Evolutionary conservation across 2,329 filamentous ascomycete species (phyloP), one percentile per base, ranked within the genome.

Genomic region (Nigrograna mackinnonii): DNA sequence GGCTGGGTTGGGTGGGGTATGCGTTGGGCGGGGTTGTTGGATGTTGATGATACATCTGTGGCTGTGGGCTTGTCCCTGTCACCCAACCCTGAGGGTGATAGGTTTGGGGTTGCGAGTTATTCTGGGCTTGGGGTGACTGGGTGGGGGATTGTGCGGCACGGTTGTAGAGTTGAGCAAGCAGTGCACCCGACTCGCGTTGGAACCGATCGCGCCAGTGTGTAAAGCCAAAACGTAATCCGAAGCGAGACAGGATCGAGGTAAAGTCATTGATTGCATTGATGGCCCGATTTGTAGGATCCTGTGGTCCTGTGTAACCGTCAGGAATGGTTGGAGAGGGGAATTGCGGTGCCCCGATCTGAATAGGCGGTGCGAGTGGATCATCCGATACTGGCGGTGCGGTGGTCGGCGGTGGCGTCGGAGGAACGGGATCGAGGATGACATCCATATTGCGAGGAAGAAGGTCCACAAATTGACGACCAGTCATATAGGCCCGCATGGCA

Each of bases 401-500:
- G 3, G 64, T 50, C 17, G 65, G 57, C 1, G 69, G 67, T 22
- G 70, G 68, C 36, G 68, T 62, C 1, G 72, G 71, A 24, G 68
- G 68, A 5, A 64, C 51, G n/a, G 70, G 71, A 5, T 67, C 60
- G 13, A 71, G 60, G 1, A 77, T 62, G 3, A 58, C 55, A 9
- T 83, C 76, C 30, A 75, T 72, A 52, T 79, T 76, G n/a, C 76
- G 71, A 41, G 73, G 74, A 17, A 85, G 60, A 1, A 82, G 71
- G 44, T 80, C 74, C 20, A 84, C 69, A 39, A 85, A 79, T 40
- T 80, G 77, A 33, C 73, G 72, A 13, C 78, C 79, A 1, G 82
- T 79, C 68, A 82, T 95, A 59, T 89, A 94, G 1, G 89, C 85
- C 39, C 91, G 84, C 58, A 95, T 79, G 2, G 91, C 88, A 62